phyloP scores from a whole-genome alignment of 1,284 basidiomycete genomes.

The Cryptococcus maquisensis region DNA sequence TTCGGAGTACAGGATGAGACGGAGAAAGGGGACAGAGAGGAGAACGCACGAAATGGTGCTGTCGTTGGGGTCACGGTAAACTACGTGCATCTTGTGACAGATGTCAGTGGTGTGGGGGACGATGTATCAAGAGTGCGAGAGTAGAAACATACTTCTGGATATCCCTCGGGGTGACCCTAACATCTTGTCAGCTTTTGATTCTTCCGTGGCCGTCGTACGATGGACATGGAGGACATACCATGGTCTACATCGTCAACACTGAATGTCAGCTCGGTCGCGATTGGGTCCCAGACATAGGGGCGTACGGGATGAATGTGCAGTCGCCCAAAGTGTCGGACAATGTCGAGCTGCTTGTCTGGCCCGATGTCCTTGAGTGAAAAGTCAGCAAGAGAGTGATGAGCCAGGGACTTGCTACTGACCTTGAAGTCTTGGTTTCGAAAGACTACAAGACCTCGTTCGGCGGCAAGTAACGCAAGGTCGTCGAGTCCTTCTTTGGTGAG shows the following conservation, averaged over 20 bases:
- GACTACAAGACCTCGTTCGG: conserved; percentile 58
- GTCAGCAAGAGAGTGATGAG: neutral
- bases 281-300: neutral
- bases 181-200: conserved; percentile 22
- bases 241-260: conserved; percentile 4
- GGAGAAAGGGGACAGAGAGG: neutral
- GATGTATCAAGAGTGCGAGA: neutral
- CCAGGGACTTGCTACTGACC: too few species aligned
- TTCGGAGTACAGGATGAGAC: too few species aligned
- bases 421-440: conserved; percentile 32
- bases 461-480: conserved; percentile 60
- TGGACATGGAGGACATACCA: conserved; percentile 3
- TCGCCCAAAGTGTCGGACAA: conserved; percentile 29
- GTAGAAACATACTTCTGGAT: conserved; percentile 44
- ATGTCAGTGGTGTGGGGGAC: neutral
- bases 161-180: conserved; percentile 57
- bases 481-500: conserved; percentile 58
- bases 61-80: conserved; percentile 49
- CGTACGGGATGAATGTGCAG: conserved; percentile 19
- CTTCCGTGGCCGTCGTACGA: too few species aligned
- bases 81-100: conserved; percentile 23
- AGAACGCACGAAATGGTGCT: neutral
- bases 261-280: neutral
- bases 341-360: conserved; percentile 55
- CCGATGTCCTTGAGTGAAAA: conserved; percentile 55